These are phyloP conservation scores for Dichotomopilus funicola DNA, from an alignment of 2,329 filamentous ascomycete genomes.

Conservation along the genomic window DNA sequence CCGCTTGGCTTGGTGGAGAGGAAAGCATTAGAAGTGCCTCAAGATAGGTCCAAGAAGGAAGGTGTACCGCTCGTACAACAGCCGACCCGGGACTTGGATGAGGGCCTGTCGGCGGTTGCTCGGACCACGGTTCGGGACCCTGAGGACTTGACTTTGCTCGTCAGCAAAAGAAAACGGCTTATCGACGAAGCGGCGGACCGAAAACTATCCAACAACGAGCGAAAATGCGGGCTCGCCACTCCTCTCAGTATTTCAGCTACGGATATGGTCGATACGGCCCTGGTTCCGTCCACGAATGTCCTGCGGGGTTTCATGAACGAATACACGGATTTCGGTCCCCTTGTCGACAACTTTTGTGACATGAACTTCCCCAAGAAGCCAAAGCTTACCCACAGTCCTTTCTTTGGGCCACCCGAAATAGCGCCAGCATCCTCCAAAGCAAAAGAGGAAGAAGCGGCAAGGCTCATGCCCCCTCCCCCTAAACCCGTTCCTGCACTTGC, in stretches of 20 bases:
- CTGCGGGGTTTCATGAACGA: conserved; percentile 15
- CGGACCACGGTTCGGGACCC: not conserved
- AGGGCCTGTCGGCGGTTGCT: no score
- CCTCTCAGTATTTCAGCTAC: not conserved
- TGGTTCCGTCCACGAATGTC: conserved; percentile 15
- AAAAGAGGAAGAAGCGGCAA: conserved; percentile 2
- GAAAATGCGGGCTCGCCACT: no score
- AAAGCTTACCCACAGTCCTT: conserved; percentile 20
- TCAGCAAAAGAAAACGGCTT: conserved; percentile 11
- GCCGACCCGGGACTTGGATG: no score
- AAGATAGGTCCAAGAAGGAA: no score
- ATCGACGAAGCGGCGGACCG: conserved; percentile 13
- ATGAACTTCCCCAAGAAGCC: conserved; percentile 23
- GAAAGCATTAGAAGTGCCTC: no score
- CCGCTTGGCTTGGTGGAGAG: not conserved
- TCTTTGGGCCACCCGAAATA: conserved; percentile 9
- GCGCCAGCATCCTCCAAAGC: not conserved
- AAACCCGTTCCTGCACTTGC: conserved; percentile 15
- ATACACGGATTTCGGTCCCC: conserved; percentile 15
- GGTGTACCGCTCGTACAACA: no score
- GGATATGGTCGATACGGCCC: conserved; percentile 7
- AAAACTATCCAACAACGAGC: not conserved
- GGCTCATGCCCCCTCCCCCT: conserved; percentile 12
- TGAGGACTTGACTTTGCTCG: conserved; percentile 9
- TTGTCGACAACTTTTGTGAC: conserved; percentile 25